Evolutionary conservation across 345 rosid species (phyloP), one percentile per base, ranked within the genome.

Genomic region (Arabidopsis arenosa): DNA sequence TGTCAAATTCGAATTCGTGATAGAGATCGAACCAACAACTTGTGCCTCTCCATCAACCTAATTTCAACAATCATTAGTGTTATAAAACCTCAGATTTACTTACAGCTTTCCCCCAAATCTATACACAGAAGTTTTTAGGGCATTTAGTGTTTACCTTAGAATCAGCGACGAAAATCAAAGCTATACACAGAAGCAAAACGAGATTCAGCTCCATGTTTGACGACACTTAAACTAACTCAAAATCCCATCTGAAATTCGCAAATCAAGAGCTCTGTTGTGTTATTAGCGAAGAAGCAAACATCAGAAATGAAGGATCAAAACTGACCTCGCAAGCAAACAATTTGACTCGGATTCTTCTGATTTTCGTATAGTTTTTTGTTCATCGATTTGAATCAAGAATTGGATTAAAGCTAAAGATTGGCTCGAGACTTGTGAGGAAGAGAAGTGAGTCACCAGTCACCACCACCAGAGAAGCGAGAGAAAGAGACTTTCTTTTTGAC

Each of bases 161-260:
- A 68, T 72, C 65, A 40, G 63, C 80, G 37, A 78, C 79, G 23
- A 85, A 62, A 28, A 85, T 40, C 39, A 87, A 66, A 56, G 82
- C 72, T 75, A 86, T 66, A 61, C 74, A 81, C 52, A 79, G 49
- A 75, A 75, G 35, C 15, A 79, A 56, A 63, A 73, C 77, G 18
- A 63, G 70, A 70, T 65, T 52, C 37, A 15, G 54, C 75, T 71
- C 81, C 95, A 90, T 87, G 1, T 41, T 75, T 71, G 54, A 83
- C 48, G 32, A 33, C 18, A 1, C 12, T 62, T 58, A 5, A 72
- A 52, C 73, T 71, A 76, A 56, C 76, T 80, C 76, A 63, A 62
- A 59, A 68, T 5, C 23, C 71, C 78, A 81, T 60, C 75, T 68
- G 44, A 73, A 36, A 40, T 14, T 7, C 66, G 11, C 23, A 6